Base-by-base conservation (phyloP, 768 basidiomycete species). In the Leccinum variicolor region DNA sequence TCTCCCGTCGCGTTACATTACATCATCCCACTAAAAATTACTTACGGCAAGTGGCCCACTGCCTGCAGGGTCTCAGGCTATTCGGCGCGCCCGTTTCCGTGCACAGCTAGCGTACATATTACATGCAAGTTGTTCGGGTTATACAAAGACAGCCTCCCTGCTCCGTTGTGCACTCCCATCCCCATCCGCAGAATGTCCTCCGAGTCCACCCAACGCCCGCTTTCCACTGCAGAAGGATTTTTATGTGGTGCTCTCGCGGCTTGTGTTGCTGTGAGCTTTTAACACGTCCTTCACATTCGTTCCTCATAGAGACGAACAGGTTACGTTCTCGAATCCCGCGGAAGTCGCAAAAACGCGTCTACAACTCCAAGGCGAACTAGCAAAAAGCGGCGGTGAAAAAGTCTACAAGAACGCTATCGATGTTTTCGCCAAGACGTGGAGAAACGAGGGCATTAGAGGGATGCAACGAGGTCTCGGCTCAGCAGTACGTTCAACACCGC, bases 291-390 rank as follows among this genome's bases (percentile, higher is more conserved):
- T 55, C 33, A 23, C 1, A 19, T 34, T 21, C 48, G 48, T 25
- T 57, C 46, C 61, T 62, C 58, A 59, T 49, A 28, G 31, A 19
- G 21, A 13, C 1, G 34, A 9, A n/a, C 64, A 92, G 90, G 89
- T 92, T 50, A 90, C 90, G 8, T 75, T 91, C 54, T 90, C 89
- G 5, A 91, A 91, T 62, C 85, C 87, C 13, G 86, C 86, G 5
- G 88, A 89, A 64, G 69, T 74, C 21, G 90, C 91, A 47, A 98
- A 98, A 75, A 98, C 97, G 43, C 88, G 96, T 55, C 75, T 99
- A 52, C 97, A 99, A 71, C 82, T 99, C 25, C 94, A 98, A 69
- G 97, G 96, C 25, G 97, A 98, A 73, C 83, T 99, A 11, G 85
- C 90, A 33, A 93, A 89, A 67, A 80, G 74, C 7, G 84, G 87